A percentile compares a stretch with the other conserved stretches of the same genome.
Evolutionary conservation across 2,329 filamentous ascomycete species (phyloP).

Genomic region (Fusarium sp.): DNA sequence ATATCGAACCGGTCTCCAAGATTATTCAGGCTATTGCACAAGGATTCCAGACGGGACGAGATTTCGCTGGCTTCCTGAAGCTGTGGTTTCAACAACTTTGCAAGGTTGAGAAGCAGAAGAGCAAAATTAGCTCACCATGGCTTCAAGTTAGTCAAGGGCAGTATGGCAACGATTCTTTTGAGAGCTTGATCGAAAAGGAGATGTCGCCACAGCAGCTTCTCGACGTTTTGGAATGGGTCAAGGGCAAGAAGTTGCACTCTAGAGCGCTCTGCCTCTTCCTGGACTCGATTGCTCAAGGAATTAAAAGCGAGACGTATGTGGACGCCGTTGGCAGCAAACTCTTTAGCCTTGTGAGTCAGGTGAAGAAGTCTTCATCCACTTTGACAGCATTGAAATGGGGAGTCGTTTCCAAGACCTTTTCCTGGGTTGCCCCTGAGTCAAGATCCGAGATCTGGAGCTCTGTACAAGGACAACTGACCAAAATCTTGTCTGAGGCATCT

Average conservation of each 20-base stretch:
- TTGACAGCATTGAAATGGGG: conserved; percentile 56
- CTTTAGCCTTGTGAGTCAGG: conserved; percentile 49
- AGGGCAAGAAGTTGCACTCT: conserved; percentile 47
- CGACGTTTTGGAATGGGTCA: conserved; percentile 58
- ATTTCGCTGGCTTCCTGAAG: conserved; percentile 58
- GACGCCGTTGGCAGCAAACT: conserved; percentile 56
- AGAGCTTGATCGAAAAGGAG: conserved; percentile 54
- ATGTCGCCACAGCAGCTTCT: conserved; percentile 58
- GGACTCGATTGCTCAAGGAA: conserved; percentile 56
- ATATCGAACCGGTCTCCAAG: conserved; percentile 44
- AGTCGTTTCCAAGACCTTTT: conserved; percentile 51
- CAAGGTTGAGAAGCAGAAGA: conserved; percentile 48
- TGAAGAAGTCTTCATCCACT: conserved; percentile 46
- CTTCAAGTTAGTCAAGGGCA: conserved; percentile 42
- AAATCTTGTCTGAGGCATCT: conserved; percentile 49
- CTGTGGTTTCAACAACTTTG: conserved; percentile 59
- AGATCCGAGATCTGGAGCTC: conserved; percentile 49
- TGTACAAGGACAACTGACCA: conserved; percentile 49
- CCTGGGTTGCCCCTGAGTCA: conserved; percentile 50
- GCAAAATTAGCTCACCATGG: conserved; percentile 49
- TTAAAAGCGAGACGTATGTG: conserved; percentile 56
- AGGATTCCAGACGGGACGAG: conserved; percentile 58
- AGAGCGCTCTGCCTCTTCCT: conserved; percentile 56
- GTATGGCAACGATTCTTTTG: conserved; percentile 33
- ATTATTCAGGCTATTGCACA: conserved; percentile 57